Evolutionary conservation across 1,284 basidiomycete species (phyloP).

Genomic region (Phaffia rhodozyma): DNA sequence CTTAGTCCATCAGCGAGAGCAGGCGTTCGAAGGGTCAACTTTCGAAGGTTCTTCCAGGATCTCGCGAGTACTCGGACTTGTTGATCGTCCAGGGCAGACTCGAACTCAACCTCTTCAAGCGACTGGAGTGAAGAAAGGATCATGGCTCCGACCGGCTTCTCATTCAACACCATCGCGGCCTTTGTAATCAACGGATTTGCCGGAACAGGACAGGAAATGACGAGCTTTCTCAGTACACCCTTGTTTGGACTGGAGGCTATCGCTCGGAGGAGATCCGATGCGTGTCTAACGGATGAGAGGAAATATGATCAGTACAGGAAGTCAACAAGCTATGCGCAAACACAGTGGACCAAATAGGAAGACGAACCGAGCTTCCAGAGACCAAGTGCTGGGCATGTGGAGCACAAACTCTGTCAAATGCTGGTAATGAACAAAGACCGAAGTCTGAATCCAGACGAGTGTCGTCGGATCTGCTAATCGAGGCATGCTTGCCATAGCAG

Average conservation of each 20-base stretch:
- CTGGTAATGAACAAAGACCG: conserved; percentile 9
- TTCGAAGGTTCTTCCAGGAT: conserved; percentile 7
- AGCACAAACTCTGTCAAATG: conserved; percentile 4
- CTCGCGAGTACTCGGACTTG: conserved; percentile 4
- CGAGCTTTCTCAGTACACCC: not conserved
- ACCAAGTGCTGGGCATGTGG: conserved; percentile 14
- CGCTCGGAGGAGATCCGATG: conserved; percentile 10
- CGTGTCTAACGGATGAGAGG: not conserved
- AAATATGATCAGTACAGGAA: not conserved
- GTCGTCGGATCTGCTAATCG: not conserved
- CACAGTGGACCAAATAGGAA: not conserved
- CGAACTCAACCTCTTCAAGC: conserved; percentile 13
- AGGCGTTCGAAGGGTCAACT: not conserved
- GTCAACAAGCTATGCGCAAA: not conserved
- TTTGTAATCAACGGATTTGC: too few relatives aligned
- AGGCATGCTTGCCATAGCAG: not conserved
- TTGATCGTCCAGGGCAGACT: not conserved
- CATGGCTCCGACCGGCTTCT: not conserved
- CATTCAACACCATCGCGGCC: not conserved
- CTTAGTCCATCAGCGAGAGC: not conserved
- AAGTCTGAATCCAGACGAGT: too few relatives aligned
- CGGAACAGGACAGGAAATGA: conserved; percentile 10
- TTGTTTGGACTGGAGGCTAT: conserved; percentile 9
- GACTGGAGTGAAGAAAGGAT: conserved; percentile 5
- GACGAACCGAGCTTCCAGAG: conserved; percentile 6